Evolutionary conservation across 2,329 filamentous ascomycete species (phyloP).

Genomic region (Neobulgaria alba): DNA sequence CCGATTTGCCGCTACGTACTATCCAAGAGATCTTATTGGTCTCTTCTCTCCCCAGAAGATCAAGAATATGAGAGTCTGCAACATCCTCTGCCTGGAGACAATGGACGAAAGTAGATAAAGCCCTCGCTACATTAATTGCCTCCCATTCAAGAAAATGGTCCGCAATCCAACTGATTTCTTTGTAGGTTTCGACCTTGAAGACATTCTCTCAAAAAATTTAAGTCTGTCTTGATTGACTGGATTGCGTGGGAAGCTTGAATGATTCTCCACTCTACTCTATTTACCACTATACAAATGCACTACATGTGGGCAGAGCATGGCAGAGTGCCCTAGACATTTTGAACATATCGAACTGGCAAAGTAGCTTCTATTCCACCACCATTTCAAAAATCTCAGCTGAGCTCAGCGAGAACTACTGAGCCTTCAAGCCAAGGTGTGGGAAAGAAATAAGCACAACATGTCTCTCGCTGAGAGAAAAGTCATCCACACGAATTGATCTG

Average conservation of each 20-base stretch:
- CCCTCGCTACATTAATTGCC: too few species aligned
- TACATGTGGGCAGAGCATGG: conserved; percentile 92
- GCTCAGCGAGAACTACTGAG: conserved; percentile 21
- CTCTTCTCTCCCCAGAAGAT: conserved; percentile 97
- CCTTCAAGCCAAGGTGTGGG: conserved; percentile 13
- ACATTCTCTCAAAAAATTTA: too few species aligned
- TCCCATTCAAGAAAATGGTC: too few species aligned
- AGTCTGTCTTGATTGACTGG: too few species aligned
- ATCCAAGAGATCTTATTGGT: conserved; percentile 98
- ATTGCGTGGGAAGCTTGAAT: conserved; percentile 83
- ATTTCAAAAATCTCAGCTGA: too few species aligned
- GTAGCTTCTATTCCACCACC: too few species aligned
- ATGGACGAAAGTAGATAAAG: conserved; percentile 95
- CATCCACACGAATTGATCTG: conserved; percentile 54
- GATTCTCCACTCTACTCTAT: conserved; percentile 95
- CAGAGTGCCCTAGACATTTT: conserved; percentile 95
- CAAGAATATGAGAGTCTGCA: conserved; percentile 95
- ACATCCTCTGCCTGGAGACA: conserved; percentile 97
- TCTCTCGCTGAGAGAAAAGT: conserved; percentile 32
- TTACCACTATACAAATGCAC: conserved; percentile 90
- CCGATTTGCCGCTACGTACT: conserved; percentile 90
- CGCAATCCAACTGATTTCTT: too few species aligned
- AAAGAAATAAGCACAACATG: conserved; percentile 26
- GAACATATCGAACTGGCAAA: conserved; percentile 97
- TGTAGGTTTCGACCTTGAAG: too few species aligned